Evolutionary conservation across 345 rosid species (phyloP).

Genomic region (Eucalyptus viminalis): DNA sequence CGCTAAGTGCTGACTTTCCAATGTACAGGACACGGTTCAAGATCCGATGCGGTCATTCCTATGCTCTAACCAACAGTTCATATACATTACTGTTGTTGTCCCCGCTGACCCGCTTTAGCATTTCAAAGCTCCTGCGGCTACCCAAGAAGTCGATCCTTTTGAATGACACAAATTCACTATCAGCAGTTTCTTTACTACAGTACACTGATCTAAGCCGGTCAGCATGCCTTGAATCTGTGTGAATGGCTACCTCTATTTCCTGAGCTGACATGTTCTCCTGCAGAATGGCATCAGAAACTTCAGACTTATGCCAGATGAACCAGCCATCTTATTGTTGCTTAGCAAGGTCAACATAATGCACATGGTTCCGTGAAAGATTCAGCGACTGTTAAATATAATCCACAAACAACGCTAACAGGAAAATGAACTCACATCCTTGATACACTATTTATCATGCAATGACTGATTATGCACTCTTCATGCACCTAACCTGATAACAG

Average conservation of each 20-base stretch:
- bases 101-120: constrained; percentile 71
- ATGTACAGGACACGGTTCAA: neutral
- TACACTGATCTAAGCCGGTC: constrained; percentile 62
- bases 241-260: constrained; percentile 69
- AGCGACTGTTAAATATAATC: neutral
- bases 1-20: neutral
- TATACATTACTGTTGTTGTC: constrained; percentile 74
- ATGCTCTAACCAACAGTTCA: constrained; percentile 76
- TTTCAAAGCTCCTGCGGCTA: constrained; percentile 63
- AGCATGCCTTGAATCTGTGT: constrained; percentile 82
- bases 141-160: constrained; percentile 71
- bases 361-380: neutral
- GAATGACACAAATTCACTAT: constrained; percentile 31
- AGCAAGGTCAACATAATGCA: neutral
- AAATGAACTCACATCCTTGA: neutral
- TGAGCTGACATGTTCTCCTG: constrained; percentile 65
- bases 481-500: neutral
- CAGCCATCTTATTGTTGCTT: neutral
- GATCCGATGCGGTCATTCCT: neutral
- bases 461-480: neutral
- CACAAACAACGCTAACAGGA: neutral
- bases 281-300: neutral
- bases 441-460: neutral
- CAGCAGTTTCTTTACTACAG: constrained; percentile 40
- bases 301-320: neutral